Evolutionary conservation across 495 filamentous ascomycete species (phyloP), one percentile per base, ranked within the genome.

Genomic region (Penicillium herquei): DNA sequence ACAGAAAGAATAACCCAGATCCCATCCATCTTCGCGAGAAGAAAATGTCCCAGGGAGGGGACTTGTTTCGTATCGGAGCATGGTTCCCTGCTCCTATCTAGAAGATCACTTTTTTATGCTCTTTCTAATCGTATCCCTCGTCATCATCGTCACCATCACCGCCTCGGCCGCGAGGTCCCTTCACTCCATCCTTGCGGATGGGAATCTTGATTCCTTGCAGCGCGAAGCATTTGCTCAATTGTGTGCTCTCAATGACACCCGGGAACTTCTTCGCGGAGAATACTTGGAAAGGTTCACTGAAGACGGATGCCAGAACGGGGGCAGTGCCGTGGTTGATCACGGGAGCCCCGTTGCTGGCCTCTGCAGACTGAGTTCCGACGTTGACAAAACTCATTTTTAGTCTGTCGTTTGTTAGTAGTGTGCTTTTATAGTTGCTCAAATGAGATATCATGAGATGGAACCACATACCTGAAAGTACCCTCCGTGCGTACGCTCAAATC

Each of bases 251-350:
- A 58, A 96, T 95, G 1, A 98, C 94, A 54, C 94, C 94, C 0
- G 94, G 93, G 78, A 98, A 98, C 60, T 96, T 96, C 81, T 98
- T 98, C 34, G 94, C 94, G 6, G 87, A 92, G 70, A 86, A 98
- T 42, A 98, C 94, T 56, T 94, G 90, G 80, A 98, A 98, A 14
- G 84, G 80, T 12, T 96, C 89, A 35, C 87, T 91, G 69, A 94
- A 98, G 59, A 87, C 88, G 3, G 86, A 88, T 2, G 94, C 94
- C 2, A 98, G 82, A 26, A 98, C 87, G 0, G 89, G 91, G 0
- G 91, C 91, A 39, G 82, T 85, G 42, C 87, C 88, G 26, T 84
- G 87, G 69, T 94, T 97, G 56, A 96, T 78, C 7, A 75, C 74
- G 7, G 70, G 67, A 34, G 74, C 61, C 11, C 69, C 69, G 43